Base-by-base conservation (phyloP, 2,329 filamentous ascomycete genomes). In the Beauveria sp. region DNA sequence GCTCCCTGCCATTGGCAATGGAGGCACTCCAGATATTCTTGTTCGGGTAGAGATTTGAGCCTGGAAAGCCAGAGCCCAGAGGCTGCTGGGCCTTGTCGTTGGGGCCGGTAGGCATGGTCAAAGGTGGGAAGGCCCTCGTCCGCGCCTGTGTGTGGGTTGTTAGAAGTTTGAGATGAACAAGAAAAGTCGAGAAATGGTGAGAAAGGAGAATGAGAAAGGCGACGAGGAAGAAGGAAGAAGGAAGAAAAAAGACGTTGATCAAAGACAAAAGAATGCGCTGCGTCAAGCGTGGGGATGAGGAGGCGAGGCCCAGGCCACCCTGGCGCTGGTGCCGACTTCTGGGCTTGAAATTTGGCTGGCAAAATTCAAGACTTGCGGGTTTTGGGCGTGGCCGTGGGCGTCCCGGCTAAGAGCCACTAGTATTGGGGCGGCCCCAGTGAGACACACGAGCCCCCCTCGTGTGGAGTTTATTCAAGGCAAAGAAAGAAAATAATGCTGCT, bases 21-120 rank as follows among this genome's bases (percentile, higher is more conserved):
- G 69, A 75, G 63, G 80, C 75, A 18, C 78, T 78, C 72, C 73
- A 75, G 62, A 75, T 74, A 64, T 68, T 72, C 45, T 66, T 67
- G 60, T 69, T 71, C 8, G 71, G 64, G 58, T 76, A 77, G 69
- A 80, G 65, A 67, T 68, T 69, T 50, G 73, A 67, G 66, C 68
- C 67, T 40, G 68, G 60, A 64, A 76, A 76, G 57, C 71, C 71
- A 68, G 71, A 77, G 74, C 78, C 77, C 74, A 74, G 66, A 58
- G 73, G 69, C 68, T 76, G 75, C 58, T 71, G 66, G 63, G 68
- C 56, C 66, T 71, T 70, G 54, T 73, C 70, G 68, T 64, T 68
- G 45, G 72, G 68, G 61, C 67, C 67, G 54, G 72, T 63, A 60
- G 73, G 67, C 73, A 75, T 75, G 71, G 66, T 69, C 69, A 75